These are phyloP conservation scores for Rauvolfia tetraphylla DNA, from an alignment of 257 asterid genomes.

Conservation along the genomic window DNA sequence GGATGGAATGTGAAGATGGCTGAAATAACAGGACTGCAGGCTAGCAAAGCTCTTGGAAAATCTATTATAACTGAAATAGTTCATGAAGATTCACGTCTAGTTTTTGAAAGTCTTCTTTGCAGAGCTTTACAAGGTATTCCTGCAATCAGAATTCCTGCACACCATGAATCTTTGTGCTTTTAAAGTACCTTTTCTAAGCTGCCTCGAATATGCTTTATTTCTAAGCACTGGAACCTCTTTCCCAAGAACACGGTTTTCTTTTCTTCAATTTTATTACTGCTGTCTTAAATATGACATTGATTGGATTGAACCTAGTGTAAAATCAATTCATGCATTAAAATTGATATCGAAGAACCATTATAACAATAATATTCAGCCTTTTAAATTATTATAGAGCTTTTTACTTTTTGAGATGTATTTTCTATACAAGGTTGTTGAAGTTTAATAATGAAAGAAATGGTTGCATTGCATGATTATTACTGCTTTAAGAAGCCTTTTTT, in stretches of 20 bases:
- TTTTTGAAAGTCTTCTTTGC: slow-evolving; percentile 31
- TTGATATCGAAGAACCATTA: not conserved
- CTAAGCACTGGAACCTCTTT: not conserved
- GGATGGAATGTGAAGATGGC: slow-evolving; percentile 67
- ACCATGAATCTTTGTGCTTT: not conserved
- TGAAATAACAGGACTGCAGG: slow-evolving; percentile 54
- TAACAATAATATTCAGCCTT: not conserved
- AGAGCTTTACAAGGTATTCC: slow-evolving; percentile 55
- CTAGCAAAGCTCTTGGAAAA: slow-evolving; percentile 52
- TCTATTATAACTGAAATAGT: slow-evolving; percentile 37
- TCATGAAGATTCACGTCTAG: slow-evolving; percentile 50
- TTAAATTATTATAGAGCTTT: not conserved
- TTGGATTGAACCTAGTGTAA: not conserved
- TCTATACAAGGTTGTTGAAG: not conserved
- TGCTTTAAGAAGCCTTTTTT: not conserved
- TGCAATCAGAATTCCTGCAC: not conserved
- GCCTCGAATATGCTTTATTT: not conserved
- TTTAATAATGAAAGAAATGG: not conserved
- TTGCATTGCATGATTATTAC: not conserved
- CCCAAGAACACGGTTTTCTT: not conserved
- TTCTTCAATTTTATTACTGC: not conserved
- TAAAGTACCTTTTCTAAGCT: not conserved
- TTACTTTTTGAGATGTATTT: not conserved
- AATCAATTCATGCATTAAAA: not conserved
- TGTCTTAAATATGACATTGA: too few species aligned